Percentiles rank a stretch among this genome's conserved stretches.
Conservation (phyloP, 2,329 filamentous ascomycete genomes). For the Paradendryphiella salina region DNA sequence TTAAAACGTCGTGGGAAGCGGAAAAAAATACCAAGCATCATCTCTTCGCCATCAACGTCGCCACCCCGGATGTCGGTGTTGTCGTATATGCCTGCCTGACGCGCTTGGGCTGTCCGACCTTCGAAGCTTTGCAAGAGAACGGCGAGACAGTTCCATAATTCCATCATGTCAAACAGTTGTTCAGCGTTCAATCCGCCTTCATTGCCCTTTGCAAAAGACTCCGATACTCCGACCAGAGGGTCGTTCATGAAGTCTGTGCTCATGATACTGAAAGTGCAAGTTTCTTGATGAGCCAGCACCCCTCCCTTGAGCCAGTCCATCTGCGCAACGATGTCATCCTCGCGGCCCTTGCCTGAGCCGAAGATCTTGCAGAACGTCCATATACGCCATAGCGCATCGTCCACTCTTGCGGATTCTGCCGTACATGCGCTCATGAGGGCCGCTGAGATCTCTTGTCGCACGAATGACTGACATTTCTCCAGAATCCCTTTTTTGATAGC, state of each 20-base stretch:
- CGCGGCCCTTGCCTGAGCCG: slow-evolving; percentile 60
- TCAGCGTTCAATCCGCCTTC: slow-evolving; percentile 56
- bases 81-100: slow-evolving; percentile 60
- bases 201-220: slow-evolving; percentile 63
- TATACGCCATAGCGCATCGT: slow-evolving; percentile 66
- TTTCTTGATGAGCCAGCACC: slow-evolving; percentile 53
- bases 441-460: slow-evolving; percentile 59
- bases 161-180: slow-evolving; percentile 66
- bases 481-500: slow-evolving; percentile 61
- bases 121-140: slow-evolving; percentile 60
- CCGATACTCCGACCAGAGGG: slow-evolving; percentile 59
- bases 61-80: slow-evolving; percentile 51
- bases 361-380: slow-evolving; percentile 69
- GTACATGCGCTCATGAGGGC: slow-evolving; percentile 56
- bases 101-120: slow-evolving; percentile 58
- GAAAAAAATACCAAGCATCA: slow-evolving; percentile 53
- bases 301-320: slow-evolving; percentile 67
- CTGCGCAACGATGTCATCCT: slow-evolving; percentile 63
- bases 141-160: slow-evolving; percentile 65
- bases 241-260: slow-evolving; percentile 57
- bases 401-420: slow-evolving; percentile 55
- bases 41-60: slow-evolving; percentile 57
- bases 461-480: slow-evolving; percentile 57
- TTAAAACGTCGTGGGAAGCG: background rate
- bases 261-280: slow-evolving; percentile 52